phyloP scores from a whole-genome alignment of 2,329 filamentous ascomycete species.

The Exserohilum turcica region DNA sequence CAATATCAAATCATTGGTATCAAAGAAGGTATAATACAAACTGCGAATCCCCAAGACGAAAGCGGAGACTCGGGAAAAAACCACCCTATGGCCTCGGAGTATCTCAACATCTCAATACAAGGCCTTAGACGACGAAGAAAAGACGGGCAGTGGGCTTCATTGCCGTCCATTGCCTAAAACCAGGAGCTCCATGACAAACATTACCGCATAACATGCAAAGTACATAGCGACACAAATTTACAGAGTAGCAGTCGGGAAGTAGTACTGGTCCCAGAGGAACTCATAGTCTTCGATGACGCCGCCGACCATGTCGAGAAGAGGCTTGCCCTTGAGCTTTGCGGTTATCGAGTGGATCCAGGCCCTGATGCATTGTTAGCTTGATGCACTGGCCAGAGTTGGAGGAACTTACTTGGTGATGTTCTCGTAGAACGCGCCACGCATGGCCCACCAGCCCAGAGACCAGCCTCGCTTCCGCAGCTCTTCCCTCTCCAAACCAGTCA shows the following conservation, averaged over 20 bases:
- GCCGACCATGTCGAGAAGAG: slow-evolving; percentile 78
- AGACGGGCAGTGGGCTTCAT: not conserved
- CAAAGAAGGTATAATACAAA: slow-evolving; percentile 21
- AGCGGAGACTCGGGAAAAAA: not conserved
- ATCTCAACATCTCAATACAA: not conserved
- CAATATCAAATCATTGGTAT: slow-evolving; percentile 24
- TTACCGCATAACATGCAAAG: not conserved
- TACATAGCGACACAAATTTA: slow-evolving; percentile 30
- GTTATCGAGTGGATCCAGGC: slow-evolving; percentile 71
- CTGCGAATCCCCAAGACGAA: not conserved
- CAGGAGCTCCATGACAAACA: not conserved
- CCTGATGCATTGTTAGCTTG: slow-evolving; percentile 45
- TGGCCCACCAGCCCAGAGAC: slow-evolving; percentile 92
- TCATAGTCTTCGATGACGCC: slow-evolving; percentile 95
- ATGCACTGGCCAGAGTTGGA: too few species aligned
- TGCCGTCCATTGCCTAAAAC: not conserved
- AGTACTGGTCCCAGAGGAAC: slow-evolving; percentile 97
- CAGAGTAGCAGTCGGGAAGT: slow-evolving; percentile 74
- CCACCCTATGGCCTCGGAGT: slow-evolving; percentile 2
- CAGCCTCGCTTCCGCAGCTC: slow-evolving; percentile 87
- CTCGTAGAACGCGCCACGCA: slow-evolving; percentile 97
- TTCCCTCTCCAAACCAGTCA: slow-evolving; percentile 86
- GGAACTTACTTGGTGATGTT: slow-evolving; percentile 71
- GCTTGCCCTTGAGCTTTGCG: slow-evolving; percentile 70
- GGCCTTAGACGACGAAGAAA: not conserved